Evolutionary conservation across 352 stramenopile genomes (phyloP), one percentile per base, ranked within the genome.

Genomic region (Pythium graminicola): DNA sequence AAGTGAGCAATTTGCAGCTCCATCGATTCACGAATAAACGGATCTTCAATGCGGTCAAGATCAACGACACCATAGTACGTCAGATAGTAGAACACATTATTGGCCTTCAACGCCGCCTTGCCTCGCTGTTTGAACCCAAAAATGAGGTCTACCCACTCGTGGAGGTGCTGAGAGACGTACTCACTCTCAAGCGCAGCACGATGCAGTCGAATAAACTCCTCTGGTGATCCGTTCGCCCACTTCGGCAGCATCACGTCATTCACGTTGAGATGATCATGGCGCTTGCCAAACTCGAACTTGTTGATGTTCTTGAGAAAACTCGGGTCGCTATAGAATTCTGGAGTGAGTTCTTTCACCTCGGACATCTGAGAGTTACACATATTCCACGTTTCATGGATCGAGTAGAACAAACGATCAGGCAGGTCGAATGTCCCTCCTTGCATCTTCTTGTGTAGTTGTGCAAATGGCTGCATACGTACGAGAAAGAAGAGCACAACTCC

Each of bases 271-370:
- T 83, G 65, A 38, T 91, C 76, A 31, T 91, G 81, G 0, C 82
- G 77, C 40, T 85, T 97, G 7, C 97, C 97, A 14, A 99, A 85
- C 20, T 92, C 88, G 54, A 98, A 98, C 17, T 77, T 64, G 68
- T 99, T 99, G 8, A 79, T 51, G 69, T 99, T 99, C 10, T 82
- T 78, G 23, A 99, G 68, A 64, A 99, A 99, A 5, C 89, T 86
- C 4, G 90, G 83, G 36, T 97, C 88, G 17, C 69, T 75, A 67
- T 96, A 99, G 65, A 97, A 99, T 67, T 99, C 97, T 0, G 97
- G 97, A 2, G 93, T 99, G 4, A 99, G 66, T 64, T 99, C 97
- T 70, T 99, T 99, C 1, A 99, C 97, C 67, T 99, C 97, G 2
- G 90, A 97, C 60, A 98, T 96, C 31, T 93, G 91, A 17, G 82